These are phyloP conservation scores for Solanum hybrid DNA, from an alignment of 305 asterid genomes.

Conservation along the genomic window DNA sequence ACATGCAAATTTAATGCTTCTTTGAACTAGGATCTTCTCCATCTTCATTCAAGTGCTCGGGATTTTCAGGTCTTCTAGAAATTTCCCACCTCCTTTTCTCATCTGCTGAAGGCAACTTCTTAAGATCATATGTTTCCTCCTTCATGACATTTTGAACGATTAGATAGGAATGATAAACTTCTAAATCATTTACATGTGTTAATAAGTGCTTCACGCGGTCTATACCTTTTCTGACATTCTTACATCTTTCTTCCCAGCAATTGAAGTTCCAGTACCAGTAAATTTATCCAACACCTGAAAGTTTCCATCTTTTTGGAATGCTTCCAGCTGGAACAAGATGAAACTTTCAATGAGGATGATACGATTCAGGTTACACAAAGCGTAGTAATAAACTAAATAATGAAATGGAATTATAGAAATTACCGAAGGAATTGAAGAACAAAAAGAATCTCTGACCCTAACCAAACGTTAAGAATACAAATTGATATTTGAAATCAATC, in stretches of 20 bases:
- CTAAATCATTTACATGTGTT: background rate
- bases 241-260: constrained; percentile 15
- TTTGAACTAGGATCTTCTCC: constrained; percentile 28
- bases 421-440: background rate
- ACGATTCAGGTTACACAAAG: background rate
- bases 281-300: constrained; percentile 53
- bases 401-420: background rate
- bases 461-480: background rate
- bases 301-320: constrained; percentile 65
- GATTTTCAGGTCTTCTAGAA: constrained; percentile 32
- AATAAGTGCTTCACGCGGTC: background rate
- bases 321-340: constrained; percentile 60
- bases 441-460: background rate
- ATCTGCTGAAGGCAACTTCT: constrained; percentile 50
- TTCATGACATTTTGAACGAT: constrained; percentile 2
- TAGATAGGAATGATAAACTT: constrained; percentile 9
- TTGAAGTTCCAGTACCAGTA: constrained; percentile 24
- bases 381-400: background rate
- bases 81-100: constrained; percentile 36
- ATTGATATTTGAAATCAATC: background rate
- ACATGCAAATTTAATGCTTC: constrained; percentile 17
- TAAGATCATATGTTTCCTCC: constrained; percentile 23
- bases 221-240: constrained; percentile 39
- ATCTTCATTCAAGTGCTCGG: constrained; percentile 29
- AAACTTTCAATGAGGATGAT: constrained; percentile 10